These are phyloP conservation scores for Debaryomyces subglobosus DNA, from an alignment of 1,139 yeast species.

Conservation along the genomic window DNA sequence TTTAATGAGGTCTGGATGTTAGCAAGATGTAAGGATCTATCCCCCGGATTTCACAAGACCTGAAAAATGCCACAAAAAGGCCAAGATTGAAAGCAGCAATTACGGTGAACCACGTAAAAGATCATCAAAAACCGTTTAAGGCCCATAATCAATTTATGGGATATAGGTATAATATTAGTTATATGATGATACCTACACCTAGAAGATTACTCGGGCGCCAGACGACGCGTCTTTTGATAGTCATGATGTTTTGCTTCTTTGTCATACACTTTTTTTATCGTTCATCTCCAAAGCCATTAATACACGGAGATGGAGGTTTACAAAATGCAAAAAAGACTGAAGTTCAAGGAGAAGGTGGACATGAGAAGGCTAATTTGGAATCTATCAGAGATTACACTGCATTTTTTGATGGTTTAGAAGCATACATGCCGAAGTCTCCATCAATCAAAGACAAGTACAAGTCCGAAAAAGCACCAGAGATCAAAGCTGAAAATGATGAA, in stretches of 20 bases:
- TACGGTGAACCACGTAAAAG: background rate
- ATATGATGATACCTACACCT: background rate
- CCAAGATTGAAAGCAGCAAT: background rate
- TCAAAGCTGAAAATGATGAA: constrained; percentile 25
- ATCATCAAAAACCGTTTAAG: background rate
- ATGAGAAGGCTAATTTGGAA: constrained; percentile 1
- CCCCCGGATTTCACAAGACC: background rate
- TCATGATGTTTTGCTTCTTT: background rate
- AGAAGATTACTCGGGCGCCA: constrained; percentile 2
- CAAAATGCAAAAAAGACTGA: too few species aligned
- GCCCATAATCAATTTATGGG: background rate
- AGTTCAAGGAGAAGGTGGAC: background rate
- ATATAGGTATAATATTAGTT: background rate
- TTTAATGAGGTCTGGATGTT: background rate
- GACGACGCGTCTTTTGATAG: background rate
- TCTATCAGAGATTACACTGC: constrained; percentile 32
- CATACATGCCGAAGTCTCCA: constrained; percentile 29
- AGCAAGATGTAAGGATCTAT: background rate
- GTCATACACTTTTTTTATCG: constrained; percentile 3
- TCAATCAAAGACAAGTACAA: constrained; percentile 41
- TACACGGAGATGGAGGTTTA: background rate
- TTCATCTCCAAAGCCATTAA: background rate
- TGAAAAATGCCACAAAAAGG: background rate
- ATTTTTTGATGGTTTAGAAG: constrained; percentile 36
- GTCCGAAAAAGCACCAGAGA: constrained; percentile 35